phyloP scores from a whole-genome alignment of 2,329 filamentous ascomycete species.

The Trichoderma sp. region DNA sequence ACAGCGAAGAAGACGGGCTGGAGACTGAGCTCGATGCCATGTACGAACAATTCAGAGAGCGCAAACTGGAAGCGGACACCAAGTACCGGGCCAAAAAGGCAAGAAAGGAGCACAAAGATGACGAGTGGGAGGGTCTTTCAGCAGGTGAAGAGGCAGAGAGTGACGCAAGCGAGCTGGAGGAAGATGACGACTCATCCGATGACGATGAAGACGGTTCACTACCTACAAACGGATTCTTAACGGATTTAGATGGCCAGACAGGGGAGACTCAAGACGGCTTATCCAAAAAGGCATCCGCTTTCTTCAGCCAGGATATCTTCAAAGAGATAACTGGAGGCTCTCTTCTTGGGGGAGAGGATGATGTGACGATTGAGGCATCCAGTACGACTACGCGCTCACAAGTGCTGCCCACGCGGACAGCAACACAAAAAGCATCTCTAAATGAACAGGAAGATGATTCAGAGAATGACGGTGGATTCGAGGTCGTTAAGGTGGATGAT shows the following conservation, averaged over 20 bases:
- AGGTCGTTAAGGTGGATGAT: slow-evolving; percentile 56
- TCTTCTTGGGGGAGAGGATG: slow-evolving; percentile 48
- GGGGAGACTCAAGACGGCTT: slow-evolving; percentile 51
- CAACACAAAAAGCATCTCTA: not conserved
- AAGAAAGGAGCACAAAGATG: slow-evolving; percentile 75
- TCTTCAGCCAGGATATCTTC: slow-evolving; percentile 96
- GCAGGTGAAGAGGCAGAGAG: slow-evolving; percentile 58
- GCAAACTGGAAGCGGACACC: slow-evolving; percentile 74
- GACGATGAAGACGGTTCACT: slow-evolving; percentile 27
- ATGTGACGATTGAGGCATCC: slow-evolving; percentile 31
- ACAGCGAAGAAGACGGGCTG: slow-evolving; percentile 77
- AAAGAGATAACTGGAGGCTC: slow-evolving; percentile 68
- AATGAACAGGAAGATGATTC: not conserved
- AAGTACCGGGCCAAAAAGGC: slow-evolving; percentile 91
- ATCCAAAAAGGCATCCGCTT: slow-evolving; percentile 81
- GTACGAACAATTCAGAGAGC: slow-evolving; percentile 83
- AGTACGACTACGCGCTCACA: not conserved
- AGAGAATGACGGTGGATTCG: slow-evolving; percentile 42
- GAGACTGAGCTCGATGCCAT: slow-evolving; percentile 83
- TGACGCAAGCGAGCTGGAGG: slow-evolving; percentile 55
- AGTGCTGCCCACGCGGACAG: not conserved
- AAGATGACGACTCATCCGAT: slow-evolving; percentile 44
- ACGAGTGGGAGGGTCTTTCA: slow-evolving; percentile 90
- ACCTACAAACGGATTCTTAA: slow-evolving; percentile 33
- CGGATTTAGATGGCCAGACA: slow-evolving; percentile 39